phyloP scores from a whole-genome alignment of 768 basidiomycete genomes.

The Mycena galopus region DNA sequence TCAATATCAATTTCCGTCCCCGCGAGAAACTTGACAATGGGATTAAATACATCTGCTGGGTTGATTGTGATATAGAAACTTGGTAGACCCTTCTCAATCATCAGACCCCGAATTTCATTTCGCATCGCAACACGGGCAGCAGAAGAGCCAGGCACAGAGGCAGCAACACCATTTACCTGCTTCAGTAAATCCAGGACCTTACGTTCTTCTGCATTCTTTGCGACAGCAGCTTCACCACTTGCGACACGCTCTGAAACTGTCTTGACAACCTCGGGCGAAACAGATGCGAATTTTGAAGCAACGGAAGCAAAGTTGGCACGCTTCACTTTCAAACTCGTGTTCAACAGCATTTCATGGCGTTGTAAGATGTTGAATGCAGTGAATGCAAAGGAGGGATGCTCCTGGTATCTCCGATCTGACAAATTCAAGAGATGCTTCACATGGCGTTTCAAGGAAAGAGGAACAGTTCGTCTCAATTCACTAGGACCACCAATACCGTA shows the following conservation, averaged over 20 bases:
- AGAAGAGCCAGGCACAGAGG: slow-evolving; percentile 4
- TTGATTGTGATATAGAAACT: no score
- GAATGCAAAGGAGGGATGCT: slow-evolving; percentile 43
- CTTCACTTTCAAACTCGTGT: background rate
- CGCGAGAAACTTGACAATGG: slow-evolving; percentile 1
- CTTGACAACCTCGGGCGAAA: background rate
- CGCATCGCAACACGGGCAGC: slow-evolving; percentile 6
- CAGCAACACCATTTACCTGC: slow-evolving; percentile 1
- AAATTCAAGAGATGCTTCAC: slow-evolving; percentile 38
- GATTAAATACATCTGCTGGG: no score
- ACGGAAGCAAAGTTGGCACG: background rate
- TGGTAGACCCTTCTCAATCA: background rate
- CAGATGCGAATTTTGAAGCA: slow-evolving; percentile 7
- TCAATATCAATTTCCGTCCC: slow-evolving; percentile 4
- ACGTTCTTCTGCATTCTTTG: background rate
- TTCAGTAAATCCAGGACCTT: background rate
- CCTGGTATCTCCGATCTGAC: slow-evolving; percentile 32
- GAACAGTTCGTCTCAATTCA: background rate
- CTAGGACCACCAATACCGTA: slow-evolving; percentile 40
- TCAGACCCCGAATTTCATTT: slow-evolving; percentile 10
- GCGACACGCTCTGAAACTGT: slow-evolving; percentile 1
- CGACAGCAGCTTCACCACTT: background rate
- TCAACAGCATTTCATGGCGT: no score
- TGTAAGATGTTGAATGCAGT: slow-evolving; percentile 47
- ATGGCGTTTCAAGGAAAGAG: slow-evolving; percentile 30